phyloP scores from a whole-genome alignment of 2,329 filamentous ascomycete species.

The Aureobasidium sp. region DNA sequence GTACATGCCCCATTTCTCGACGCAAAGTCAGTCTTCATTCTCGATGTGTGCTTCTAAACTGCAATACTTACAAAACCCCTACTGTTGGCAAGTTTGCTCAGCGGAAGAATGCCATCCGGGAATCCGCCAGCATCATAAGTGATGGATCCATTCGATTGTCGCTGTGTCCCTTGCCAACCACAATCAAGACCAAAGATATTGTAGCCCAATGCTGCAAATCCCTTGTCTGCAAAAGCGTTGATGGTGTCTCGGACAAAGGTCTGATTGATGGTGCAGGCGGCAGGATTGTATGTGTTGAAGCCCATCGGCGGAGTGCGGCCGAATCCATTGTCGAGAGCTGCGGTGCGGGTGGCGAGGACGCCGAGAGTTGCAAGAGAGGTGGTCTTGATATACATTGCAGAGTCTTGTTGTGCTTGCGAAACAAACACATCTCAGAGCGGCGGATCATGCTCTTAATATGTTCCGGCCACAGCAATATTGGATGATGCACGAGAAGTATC shows the following conservation, averaged over 20 bases:
- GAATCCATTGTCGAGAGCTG: slow-evolving; percentile 25
- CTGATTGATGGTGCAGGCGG: slow-evolving; percentile 22
- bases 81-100: slow-evolving; percentile 45
- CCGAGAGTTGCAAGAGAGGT: not conserved
- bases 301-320: slow-evolving; percentile 25
- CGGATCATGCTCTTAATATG: too few relatives aligned
- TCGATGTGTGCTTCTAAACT: not conserved
- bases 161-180: slow-evolving; percentile 44
- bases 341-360: not conserved
- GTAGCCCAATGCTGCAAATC: slow-evolving; percentile 41
- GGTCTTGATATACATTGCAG: not conserved
- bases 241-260: slow-evolving; percentile 21
- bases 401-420: not conserved
- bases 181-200: slow-evolving; percentile 52
- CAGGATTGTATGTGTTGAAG: slow-evolving; percentile 26
- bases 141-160: slow-evolving; percentile 39
- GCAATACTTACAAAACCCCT: not conserved
- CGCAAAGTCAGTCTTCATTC: not conserved
- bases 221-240: slow-evolving; percentile 19
- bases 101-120: slow-evolving; percentile 43
- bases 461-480: too few relatives aligned
- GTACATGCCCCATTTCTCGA: slow-evolving; percentile 50
- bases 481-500: too few relatives aligned
- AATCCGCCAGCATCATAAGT: slow-evolving; percentile 47
- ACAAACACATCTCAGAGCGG: too few relatives aligned